Percentiles rank a stretch among this genome's conserved stretches.
Conservation (phyloP, 441 rosid genomes). For the Aquilaria agallochum region DNA sequence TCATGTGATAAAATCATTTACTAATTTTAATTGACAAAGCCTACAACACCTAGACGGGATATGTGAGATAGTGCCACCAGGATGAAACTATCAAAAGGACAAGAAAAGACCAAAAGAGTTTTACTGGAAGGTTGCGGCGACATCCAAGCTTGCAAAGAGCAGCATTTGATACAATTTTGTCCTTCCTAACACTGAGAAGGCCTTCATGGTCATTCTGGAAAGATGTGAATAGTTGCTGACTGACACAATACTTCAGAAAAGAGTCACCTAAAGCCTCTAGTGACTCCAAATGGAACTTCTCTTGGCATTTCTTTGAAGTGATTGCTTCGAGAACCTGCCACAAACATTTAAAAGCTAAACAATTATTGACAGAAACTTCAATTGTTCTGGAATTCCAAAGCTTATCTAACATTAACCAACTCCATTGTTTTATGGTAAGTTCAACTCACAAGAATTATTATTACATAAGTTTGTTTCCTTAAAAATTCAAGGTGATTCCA, state of each 20-base stretch:
- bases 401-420: too few species aligned
- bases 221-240: slow-evolving; percentile 68
- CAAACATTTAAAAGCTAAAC: slow-evolving; percentile 5
- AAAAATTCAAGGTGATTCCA: too few species aligned
- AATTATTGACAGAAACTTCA: too few species aligned
- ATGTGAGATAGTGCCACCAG: not conserved
- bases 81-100: not conserved
- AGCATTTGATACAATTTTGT: slow-evolving; percentile 56
- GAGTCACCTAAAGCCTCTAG: slow-evolving; percentile 94
- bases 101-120: slow-evolving; percentile 2
- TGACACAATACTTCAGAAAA: slow-evolving; percentile 75
- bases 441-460: too few species aligned
- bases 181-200: slow-evolving; percentile 69
- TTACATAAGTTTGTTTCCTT: too few species aligned
- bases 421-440: too few species aligned
- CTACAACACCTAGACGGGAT: not conserved
- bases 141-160: slow-evolving; percentile 73
- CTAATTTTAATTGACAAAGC: not conserved
- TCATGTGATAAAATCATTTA: slow-evolving; percentile 6
- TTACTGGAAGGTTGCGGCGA: slow-evolving; percentile 66
- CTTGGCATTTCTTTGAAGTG: slow-evolving; percentile 81
- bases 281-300: slow-evolving; percentile 76
- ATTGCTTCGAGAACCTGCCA: slow-evolving; percentile 86
- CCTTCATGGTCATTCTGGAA: slow-evolving; percentile 65
- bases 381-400: too few species aligned